Percentiles rank a stretch among this genome's conserved stretches.
phyloP scores from a whole-genome alignment of 106 monocot genomes.

The Vanilla planifolia region DNA sequence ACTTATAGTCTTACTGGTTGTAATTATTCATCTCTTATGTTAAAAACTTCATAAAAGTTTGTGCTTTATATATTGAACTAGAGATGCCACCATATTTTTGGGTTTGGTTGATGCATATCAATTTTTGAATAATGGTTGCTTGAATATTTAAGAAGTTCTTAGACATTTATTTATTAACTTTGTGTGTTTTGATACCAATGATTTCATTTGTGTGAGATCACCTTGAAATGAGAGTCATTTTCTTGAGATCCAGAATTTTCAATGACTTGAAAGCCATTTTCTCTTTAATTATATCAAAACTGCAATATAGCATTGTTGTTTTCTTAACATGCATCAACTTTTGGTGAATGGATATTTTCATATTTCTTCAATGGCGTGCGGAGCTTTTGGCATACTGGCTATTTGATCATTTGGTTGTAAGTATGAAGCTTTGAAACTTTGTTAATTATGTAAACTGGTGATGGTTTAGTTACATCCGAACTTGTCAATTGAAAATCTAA shows the following conservation, averaged over 20 bases:
- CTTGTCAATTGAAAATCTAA: background rate
- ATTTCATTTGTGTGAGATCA: background rate
- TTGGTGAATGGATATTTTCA: background rate
- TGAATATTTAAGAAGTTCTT: background rate
- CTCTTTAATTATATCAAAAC: background rate
- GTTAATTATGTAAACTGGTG: constrained; percentile 2
- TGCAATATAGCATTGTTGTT: background rate
- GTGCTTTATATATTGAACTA: background rate
- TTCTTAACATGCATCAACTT: background rate
- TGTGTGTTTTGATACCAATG: too few species aligned
- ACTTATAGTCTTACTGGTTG: background rate
- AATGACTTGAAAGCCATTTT: background rate
- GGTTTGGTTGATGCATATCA: background rate
- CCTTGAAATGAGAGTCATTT: background rate
- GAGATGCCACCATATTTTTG: background rate
- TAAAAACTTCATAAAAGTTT: background rate
- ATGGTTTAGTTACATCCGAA: background rate
- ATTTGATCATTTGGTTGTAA: background rate
- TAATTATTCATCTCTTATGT: background rate
- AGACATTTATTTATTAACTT: too few species aligned
- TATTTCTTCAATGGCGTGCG: constrained; percentile 1
- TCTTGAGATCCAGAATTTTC: background rate
- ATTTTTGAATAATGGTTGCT: background rate
- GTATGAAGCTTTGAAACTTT: constrained; percentile 5
- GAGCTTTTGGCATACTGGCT: background rate